Conservation (phyloP, 2,329 filamentous ascomycete genomes). For the Dothideomycetes sp. region DNA sequence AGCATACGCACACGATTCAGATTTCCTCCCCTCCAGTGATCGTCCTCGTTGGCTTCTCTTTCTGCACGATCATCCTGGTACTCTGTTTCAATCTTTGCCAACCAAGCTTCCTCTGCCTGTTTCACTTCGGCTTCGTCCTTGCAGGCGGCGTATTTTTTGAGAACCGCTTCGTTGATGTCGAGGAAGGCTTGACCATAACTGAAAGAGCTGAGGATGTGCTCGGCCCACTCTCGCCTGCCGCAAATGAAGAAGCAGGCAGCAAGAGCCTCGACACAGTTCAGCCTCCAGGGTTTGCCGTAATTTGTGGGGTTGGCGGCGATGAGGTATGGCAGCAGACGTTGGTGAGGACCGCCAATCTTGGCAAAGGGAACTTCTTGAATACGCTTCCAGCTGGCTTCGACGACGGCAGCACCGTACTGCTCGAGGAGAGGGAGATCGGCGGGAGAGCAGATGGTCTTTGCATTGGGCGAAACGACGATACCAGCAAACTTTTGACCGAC, state of each 20-base stretch:
- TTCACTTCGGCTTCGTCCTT: slow-evolving; percentile 74
- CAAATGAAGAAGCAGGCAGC: slow-evolving; percentile 91
- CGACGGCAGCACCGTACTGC: slow-evolving; percentile 84
- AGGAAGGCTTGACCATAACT: slow-evolving; percentile 82
- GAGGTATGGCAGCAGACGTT: slow-evolving; percentile 83
- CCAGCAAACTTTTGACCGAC: slow-evolving; percentile 86
- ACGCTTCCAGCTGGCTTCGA: slow-evolving; percentile 94
- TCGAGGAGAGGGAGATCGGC: slow-evolving; percentile 75
- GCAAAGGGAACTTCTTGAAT: slow-evolving; percentile 84
- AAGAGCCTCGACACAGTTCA: slow-evolving; percentile 93
- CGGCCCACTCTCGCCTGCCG: slow-evolving; percentile 83
- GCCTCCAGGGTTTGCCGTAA: slow-evolving; percentile 87
- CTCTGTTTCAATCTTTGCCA: slow-evolving; percentile 74
- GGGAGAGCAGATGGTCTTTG: slow-evolving; percentile 72
- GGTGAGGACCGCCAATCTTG: slow-evolving; percentile 87
- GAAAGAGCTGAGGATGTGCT: slow-evolving; percentile 72
- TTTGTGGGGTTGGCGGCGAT: slow-evolving; percentile 96
- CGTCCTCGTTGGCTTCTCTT: slow-evolving; percentile 50
- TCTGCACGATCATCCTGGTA: slow-evolving; percentile 70
- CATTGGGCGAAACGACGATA: slow-evolving; percentile 92
- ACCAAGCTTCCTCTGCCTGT: slow-evolving; percentile 75
- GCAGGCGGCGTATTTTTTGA: slow-evolving; percentile 80
- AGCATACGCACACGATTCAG: slow-evolving; percentile 55
- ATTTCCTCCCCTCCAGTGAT: slow-evolving; percentile 88
- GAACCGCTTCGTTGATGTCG: slow-evolving; percentile 74